Evolutionary conservation across 495 filamentous ascomycete genomes (phyloP).

Genomic region (Xylaria castorea): DNA sequence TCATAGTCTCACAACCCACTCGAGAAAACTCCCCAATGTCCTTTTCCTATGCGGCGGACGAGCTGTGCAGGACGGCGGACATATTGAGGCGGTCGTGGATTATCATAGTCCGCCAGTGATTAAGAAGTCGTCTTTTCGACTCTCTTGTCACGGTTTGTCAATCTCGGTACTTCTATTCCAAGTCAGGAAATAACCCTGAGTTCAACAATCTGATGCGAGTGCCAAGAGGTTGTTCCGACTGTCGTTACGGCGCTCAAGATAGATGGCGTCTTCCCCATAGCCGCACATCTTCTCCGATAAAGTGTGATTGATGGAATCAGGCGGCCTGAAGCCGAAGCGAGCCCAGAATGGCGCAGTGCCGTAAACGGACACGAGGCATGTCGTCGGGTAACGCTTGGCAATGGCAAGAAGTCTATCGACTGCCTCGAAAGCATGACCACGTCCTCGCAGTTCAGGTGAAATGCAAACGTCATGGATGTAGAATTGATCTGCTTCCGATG

Average conservation of each 20-base stretch:
- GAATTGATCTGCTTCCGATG: slow-evolving; percentile 31
- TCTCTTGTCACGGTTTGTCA: neutral
- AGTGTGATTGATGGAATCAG: slow-evolving; percentile 24
- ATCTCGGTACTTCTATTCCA: neutral
- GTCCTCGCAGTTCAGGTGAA: slow-evolving; percentile 36
- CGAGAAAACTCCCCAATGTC: neutral
- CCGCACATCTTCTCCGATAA: slow-evolving; percentile 38
- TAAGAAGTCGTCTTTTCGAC: neutral
- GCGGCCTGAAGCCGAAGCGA: slow-evolving; percentile 41
- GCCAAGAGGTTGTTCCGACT: neutral
- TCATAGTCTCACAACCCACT: neutral
- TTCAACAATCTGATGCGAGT: neutral
- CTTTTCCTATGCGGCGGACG: neutral
- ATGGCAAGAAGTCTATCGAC: slow-evolving; percentile 30
- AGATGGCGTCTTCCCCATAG: slow-evolving; percentile 42
- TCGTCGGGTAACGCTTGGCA: slow-evolving; percentile 34
- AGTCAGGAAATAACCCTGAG: neutral
- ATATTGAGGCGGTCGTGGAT: neutral
- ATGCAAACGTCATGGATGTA: slow-evolving; percentile 51
- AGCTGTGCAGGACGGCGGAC: neutral
- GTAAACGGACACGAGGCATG: slow-evolving; percentile 45
- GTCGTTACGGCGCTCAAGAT: slow-evolving; percentile 30
- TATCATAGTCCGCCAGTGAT: neutral
- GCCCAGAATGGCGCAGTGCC: slow-evolving; percentile 43
- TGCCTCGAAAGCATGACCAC: slow-evolving; percentile 33